A percentile compares a stretch with the other conserved stretches of the same genome.
Evolutionary conservation across 345 rosid species (phyloP).

Genomic region (Sonneratia alba): DNA sequence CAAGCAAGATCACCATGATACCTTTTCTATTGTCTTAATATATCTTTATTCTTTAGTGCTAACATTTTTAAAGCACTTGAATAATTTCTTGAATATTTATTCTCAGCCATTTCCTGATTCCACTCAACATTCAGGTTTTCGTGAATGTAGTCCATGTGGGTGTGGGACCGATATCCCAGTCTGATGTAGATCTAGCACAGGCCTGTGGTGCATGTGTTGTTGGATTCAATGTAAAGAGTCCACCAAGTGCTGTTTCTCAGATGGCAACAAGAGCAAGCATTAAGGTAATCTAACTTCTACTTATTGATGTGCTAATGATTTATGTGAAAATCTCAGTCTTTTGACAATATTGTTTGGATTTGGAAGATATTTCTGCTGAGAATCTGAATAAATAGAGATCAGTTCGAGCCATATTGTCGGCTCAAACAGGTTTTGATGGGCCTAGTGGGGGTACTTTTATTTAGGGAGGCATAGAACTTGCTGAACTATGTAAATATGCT

Average conservation of each 20-base stretch:
- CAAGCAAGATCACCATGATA: slow-evolving; percentile 12
- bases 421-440: too few species aligned
- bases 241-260: slow-evolving; percentile 20
- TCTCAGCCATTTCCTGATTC: background rate
- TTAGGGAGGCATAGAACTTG: too few species aligned
- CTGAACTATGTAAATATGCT: too few species aligned
- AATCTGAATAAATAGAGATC: background rate
- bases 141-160: slow-evolving; percentile 86
- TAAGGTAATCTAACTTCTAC: slow-evolving; percentile 30
- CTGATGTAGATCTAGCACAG: slow-evolving; percentile 80
- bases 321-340: background rate
- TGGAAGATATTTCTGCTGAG: background rate
- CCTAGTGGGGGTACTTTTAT: too few species aligned
- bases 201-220: slow-evolving; percentile 73
- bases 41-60: background rate
- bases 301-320: background rate
- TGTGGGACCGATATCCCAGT: slow-evolving; percentile 76
- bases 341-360: background rate
- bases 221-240: slow-evolving; percentile 69
- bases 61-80: background rate
- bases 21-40: background rate
- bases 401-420: too few species aligned
- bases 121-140: slow-evolving; percentile 37
- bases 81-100: background rate
- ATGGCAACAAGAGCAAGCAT: slow-evolving; percentile 51